Conservation (phyloP, 2,329 filamentous ascomycete species). For the Cytospora leucostoma region DNA sequence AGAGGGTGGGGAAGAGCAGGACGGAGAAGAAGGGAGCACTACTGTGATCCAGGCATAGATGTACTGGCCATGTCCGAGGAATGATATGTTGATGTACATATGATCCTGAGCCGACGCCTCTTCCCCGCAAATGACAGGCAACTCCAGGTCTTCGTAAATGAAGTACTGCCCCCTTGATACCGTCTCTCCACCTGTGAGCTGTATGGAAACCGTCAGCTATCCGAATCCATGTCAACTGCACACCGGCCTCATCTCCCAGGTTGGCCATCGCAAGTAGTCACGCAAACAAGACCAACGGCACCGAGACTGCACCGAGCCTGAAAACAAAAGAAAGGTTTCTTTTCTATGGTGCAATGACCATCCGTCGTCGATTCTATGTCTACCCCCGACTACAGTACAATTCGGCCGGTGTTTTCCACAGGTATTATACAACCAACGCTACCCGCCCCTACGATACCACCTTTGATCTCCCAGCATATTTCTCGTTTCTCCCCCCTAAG, state of each 20-base stretch:
- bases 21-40: conserved; percentile 23
- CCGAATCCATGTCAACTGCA: neutral
- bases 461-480: conserved; percentile 23
- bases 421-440: conserved; percentile 37
- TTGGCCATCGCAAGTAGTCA: neutral
- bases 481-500: conserved; percentile 25
- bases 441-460: conserved; percentile 23
- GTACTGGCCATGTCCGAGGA: neutral
- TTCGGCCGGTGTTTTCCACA: conserved; percentile 38
- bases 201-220: no score
- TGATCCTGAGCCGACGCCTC: no score
- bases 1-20: neutral
- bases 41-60: conserved; percentile 5
- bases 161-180: neutral
- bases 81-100: neutral
- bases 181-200: neutral
- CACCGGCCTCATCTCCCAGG: neutral
- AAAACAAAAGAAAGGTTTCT: conserved; percentile 19
- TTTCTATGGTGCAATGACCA: conserved; percentile 28
- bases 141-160: no score
- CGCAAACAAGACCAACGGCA: neutral
- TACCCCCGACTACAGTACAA: conserved; percentile 43
- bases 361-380: conserved; percentile 37
- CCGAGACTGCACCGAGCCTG: neutral
- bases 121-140: neutral